phyloP scores from a whole-genome alignment of 106 monocot genomes.

The Allium fistulosum region DNA sequence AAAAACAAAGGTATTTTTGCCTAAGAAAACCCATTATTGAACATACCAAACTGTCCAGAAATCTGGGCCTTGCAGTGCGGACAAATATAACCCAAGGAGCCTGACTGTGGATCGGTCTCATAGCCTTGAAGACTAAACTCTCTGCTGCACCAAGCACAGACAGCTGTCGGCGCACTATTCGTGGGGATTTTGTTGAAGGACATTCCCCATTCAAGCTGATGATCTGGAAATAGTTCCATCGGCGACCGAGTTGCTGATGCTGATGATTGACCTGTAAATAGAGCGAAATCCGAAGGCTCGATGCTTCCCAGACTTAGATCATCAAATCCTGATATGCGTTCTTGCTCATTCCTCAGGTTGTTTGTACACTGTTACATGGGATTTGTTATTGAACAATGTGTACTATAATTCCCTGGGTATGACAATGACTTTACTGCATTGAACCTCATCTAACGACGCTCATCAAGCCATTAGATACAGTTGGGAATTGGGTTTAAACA shows the following conservation, averaged over 20 bases:
- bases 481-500: too few relatives aligned
- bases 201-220: constrained; percentile 46
- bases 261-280: constrained; percentile 15
- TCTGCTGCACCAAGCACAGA: constrained; percentile 68
- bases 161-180: constrained; percentile 12
- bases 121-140: constrained; percentile 38
- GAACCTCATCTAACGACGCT: too few relatives aligned
- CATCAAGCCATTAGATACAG: too few relatives aligned
- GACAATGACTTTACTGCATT: too few relatives aligned
- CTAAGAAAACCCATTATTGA: neutral
- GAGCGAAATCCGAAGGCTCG: constrained; percentile 20
- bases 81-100: constrained; percentile 62
- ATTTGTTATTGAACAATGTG: neutral
- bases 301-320: constrained; percentile 19
- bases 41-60: constrained; percentile 22
- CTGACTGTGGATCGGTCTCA: constrained; percentile 25
- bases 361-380: constrained; percentile 19
- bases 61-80: constrained; percentile 55
- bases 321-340: constrained; percentile 14
- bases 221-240: constrained; percentile 24
- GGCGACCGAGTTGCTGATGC: constrained; percentile 13
- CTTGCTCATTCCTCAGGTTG: constrained; percentile 21
- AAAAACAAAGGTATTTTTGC: too few relatives aligned
- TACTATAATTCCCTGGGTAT: too few relatives aligned
- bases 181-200: constrained; percentile 21